These are phyloP conservation scores for Irpex sp. DNA, from an alignment of 1,284 basidiomycete genomes.

Conservation along the genomic window DNA sequence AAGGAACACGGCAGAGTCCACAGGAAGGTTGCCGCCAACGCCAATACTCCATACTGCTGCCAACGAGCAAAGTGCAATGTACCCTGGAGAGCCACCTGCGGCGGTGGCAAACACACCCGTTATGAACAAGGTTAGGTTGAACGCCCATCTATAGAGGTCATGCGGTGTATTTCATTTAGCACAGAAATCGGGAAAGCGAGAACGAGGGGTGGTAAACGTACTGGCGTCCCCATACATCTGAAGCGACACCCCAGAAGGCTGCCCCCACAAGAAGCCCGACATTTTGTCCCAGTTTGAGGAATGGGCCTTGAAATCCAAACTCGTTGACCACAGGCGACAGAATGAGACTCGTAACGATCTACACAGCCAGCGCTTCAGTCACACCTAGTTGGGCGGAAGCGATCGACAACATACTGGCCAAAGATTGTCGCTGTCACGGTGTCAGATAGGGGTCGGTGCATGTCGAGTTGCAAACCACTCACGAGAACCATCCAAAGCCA, in stretches of 20 bases:
- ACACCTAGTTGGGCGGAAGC: not conserved
- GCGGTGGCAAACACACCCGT: slow-evolving; percentile 64
- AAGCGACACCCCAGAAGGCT: slow-evolving; percentile 58
- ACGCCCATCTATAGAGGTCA: slow-evolving; percentile 48
- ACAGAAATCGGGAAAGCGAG: not conserved
- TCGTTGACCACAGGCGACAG: slow-evolving; percentile 54
- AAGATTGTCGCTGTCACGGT: slow-evolving; percentile 47
- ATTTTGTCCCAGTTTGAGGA: slow-evolving; percentile 52
- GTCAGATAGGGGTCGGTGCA: slow-evolving; percentile 8
- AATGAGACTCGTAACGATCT: slow-evolving; percentile 54
- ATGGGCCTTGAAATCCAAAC: slow-evolving; percentile 50
- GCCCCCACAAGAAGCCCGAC: slow-evolving; percentile 68
- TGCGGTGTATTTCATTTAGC: not conserved
- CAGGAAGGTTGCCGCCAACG: slow-evolving; percentile 72
- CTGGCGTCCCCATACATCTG: slow-evolving; percentile 59
- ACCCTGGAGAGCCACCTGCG: slow-evolving; percentile 56
- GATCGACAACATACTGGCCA: slow-evolving; percentile 48
- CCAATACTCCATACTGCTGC: slow-evolving; percentile 58
- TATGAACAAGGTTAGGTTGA: slow-evolving; percentile 74
- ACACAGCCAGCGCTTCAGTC: not conserved
- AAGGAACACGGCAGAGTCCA: slow-evolving; percentile 77
- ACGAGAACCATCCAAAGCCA: slow-evolving; percentile 38
- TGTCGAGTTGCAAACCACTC: slow-evolving; percentile 23
- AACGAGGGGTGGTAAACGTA: slow-evolving; percentile 27
- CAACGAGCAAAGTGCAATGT: slow-evolving; percentile 47